A percentile compares a stretch with the other conserved stretches of the same genome.
Conservation (phyloP, 1,284 basidiomycete genomes). For the Blastosporella zonata region DNA sequence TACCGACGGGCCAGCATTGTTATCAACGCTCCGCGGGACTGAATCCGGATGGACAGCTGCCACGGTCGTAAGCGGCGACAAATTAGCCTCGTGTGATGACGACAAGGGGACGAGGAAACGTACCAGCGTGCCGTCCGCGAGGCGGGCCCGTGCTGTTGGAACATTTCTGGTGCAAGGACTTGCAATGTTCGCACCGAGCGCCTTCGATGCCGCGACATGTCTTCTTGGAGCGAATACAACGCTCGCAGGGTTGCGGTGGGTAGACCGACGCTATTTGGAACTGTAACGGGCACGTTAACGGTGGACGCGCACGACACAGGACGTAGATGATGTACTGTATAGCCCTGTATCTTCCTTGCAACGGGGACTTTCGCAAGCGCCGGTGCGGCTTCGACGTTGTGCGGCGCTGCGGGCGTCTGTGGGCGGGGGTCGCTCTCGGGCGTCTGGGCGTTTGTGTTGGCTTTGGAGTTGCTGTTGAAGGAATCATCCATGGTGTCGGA, state of each 20-base stretch:
- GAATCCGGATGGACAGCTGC: slow-evolving; percentile 14
- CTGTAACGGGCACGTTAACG: slow-evolving; percentile 9
- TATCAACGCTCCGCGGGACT: slow-evolving; percentile 11
- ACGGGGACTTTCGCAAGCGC: slow-evolving; percentile 18
- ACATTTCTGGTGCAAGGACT: slow-evolving; percentile 40
- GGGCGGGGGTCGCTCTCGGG: slow-evolving; percentile 8
- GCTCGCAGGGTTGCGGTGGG: slow-evolving; percentile 39
- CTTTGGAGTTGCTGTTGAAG: slow-evolving; percentile 27
- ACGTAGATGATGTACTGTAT: slow-evolving; percentile 19
- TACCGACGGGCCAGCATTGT: slow-evolving; percentile 17
- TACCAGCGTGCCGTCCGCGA: slow-evolving; percentile 34
- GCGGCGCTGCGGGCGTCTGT: slow-evolving; percentile 9
- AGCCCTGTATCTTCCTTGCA: slow-evolving; percentile 28
- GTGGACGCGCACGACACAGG: slow-evolving; percentile 14
- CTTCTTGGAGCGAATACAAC: slow-evolving; percentile 37
- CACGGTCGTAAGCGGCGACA: slow-evolving; percentile 1
- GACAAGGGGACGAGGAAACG: slow-evolving; percentile 14
- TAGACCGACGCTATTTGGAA: slow-evolving; percentile 30
- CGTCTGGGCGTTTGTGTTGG: slow-evolving; percentile 17
- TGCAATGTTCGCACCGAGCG: slow-evolving; percentile 41
- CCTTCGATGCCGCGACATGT: slow-evolving; percentile 39
- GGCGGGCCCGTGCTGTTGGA: slow-evolving; percentile 40
- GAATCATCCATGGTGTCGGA: slow-evolving; percentile 30
- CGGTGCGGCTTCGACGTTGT: slow-evolving; percentile 11
- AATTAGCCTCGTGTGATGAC: slow-evolving; percentile 10